Evolutionary conservation across 176 grass and related monocot species (phyloP), one percentile per base, ranked within the genome.

Genomic region (Eragrostis curvula): DNA sequence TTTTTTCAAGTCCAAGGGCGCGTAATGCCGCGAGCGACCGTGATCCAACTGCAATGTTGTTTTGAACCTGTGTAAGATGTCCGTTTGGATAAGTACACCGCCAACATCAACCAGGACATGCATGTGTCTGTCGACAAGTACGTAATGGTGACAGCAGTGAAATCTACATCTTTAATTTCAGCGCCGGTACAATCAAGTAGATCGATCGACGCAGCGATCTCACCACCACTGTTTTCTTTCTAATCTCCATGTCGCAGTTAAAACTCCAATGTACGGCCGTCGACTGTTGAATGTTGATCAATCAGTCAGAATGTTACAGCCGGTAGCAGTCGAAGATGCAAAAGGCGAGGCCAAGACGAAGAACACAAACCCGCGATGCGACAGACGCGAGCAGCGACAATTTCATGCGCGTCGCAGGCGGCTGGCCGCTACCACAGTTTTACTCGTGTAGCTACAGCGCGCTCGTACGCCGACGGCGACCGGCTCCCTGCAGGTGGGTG

Each of bases 81-180:
- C 12, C 32, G 44, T 82, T 17, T 71, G 87, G 82, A 52, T 74
- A 73, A 80, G 76, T 85, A 81, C 88, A 82, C 32, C 6, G 9
- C 61, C 88, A 89, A 77, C 88, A 78, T 58, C 66, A 66, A 9
- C n/a, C 72, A 59, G 72, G 71, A 71, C 66, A 51, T 67, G 72
- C 83, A 89, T 86, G 88, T 89, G 73, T 89, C 40, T 86, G 49
- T 7, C 48, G 41, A 71, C 83, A 86, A 85, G 83, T 82, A 89
- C 88, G 14, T 63, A 63, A 82, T 73, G 79, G 70, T 78, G 88
- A 49, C 88, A 86, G 42, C 73, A 70, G 74, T 82, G 58, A 73
- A 77, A 90, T 68, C 79, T 50, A 15, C 56, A 20, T 48, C 44
- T 81, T 86, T 66, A 57, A 78, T 59, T 59, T 51, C 83, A 25